These are phyloP conservation scores for Rhododendron ovatum DNA, from an alignment of 148 eudicot genomes.

Conservation along the genomic window DNA sequence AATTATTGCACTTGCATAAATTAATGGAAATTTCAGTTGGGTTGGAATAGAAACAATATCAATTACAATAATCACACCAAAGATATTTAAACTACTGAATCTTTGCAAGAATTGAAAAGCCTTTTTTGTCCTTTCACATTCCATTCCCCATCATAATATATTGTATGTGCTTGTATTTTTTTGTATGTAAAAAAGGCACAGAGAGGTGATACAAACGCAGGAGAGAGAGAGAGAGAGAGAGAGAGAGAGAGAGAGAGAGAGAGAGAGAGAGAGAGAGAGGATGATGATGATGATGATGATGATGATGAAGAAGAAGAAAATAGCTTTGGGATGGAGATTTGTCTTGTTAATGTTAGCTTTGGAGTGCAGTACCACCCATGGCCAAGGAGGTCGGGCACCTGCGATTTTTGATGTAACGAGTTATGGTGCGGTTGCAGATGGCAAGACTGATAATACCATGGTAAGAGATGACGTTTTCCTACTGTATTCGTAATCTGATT, in stretches of 20 bases:
- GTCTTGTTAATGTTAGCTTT: background rate
- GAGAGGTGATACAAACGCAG: background rate
- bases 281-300: too few species aligned
- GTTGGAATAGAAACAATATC: background rate
- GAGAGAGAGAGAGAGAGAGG: too few species aligned
- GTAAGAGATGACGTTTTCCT: background rate
- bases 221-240: too few species aligned
- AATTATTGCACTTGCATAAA: background rate
- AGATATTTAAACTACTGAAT: background rate
- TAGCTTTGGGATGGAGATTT: background rate
- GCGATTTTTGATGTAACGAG: background rate
- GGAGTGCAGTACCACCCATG: background rate
- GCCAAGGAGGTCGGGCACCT: background rate
- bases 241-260: background rate
- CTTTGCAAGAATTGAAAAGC: background rate
- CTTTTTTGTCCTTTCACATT: background rate
- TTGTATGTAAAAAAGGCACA: background rate
- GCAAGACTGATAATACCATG: slow-evolving; percentile 7
- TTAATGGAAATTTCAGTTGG: background rate
- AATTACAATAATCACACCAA: background rate
- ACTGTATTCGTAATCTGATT: background rate
- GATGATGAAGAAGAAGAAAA: background rate
- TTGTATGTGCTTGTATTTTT: background rate
- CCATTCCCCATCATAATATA: background rate
- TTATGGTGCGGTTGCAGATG: slow-evolving; percentile 13